phyloP scores from a whole-genome alignment of 208 protist species.

The Balamuthia mandrillaris region DNA sequence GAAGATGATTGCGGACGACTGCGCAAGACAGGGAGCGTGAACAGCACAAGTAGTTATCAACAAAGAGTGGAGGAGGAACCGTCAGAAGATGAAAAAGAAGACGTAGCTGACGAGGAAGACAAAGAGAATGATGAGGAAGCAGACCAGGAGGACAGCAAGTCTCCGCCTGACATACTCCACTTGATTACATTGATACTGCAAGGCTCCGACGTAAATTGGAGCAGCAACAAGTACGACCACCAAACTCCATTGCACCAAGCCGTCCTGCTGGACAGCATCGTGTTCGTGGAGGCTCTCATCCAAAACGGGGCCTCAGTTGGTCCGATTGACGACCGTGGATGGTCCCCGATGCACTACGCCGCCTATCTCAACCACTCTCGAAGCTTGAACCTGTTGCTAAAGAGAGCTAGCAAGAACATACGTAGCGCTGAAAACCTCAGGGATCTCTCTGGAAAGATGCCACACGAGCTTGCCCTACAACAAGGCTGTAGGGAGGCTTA shows the following conservation, averaged over 20 bases:
- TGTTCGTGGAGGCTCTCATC: slow-evolving; percentile 21
- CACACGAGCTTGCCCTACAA: too few relatives aligned
- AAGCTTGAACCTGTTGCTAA: slow-evolving; percentile 23
- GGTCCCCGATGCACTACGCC: slow-evolving; percentile 29
- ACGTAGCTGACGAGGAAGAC: too few relatives aligned
- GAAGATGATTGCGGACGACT: too few relatives aligned
- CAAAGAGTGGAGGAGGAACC: too few relatives aligned
- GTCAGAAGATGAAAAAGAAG: too few relatives aligned
- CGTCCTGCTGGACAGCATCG: slow-evolving; percentile 6
- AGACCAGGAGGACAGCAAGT: not conserved
- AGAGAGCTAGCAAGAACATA: slow-evolving; percentile 25
- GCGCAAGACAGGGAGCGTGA: too few relatives aligned
- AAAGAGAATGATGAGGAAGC: too few relatives aligned
- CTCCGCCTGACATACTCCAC: not conserved
- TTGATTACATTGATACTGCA: slow-evolving; percentile 12
- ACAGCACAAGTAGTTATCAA: too few relatives aligned
- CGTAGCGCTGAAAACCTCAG: too few relatives aligned
- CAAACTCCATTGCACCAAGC: slow-evolving; percentile 24
- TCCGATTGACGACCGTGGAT: slow-evolving; percentile 15
- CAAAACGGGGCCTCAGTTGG: slow-evolving; percentile 1
- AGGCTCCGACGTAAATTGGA: slow-evolving; percentile 21
- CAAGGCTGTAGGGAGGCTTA: too few relatives aligned
- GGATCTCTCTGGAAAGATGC: too few relatives aligned
- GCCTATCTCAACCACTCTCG: slow-evolving; percentile 17
- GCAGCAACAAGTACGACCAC: not conserved